Base-by-base conservation (phyloP, 2,329 filamentous ascomycete species). In the Botrytis squamosa region DNA sequence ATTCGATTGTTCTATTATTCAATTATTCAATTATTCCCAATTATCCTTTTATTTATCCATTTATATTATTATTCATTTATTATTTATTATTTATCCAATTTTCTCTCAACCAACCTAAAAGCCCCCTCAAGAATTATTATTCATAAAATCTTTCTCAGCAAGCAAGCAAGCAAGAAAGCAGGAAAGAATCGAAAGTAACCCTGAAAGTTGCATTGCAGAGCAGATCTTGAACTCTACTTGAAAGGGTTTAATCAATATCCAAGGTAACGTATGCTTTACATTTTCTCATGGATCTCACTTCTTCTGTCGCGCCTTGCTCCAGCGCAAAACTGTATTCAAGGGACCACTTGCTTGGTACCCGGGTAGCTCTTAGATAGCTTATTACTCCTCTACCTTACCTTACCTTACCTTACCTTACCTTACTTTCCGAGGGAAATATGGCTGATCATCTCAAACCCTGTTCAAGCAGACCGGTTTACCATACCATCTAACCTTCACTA, bases 361-460 rank as follows among this genome's bases (percentile, higher is more conserved):
- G 25, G 67, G 67, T 70, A 59, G 38, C 38, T 70, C 22, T 38
- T 60, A 38, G 42, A 52, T 71, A 66, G 46, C 46, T 55, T 40
- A 29, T 49, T 16, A 40, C 59, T 40, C 16, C 22, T 29, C n/a
- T 57, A 57, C 52, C 25, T 67, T 67, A 66, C 49, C 40, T 42
- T 29, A 29, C n/a, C n/a, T n/a, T n/a, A n/a, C 29, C 29, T 40
- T 40, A 40, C 38, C 38, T 42, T 55, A 55, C 52, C 25, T 67
- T 67, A 66, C 49, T 38, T 44, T 38, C 38, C 33, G 46, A 49
- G 14, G 40, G 49, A 49, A 67, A 55, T 36, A 67, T 72, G 49
- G 70, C 70, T 72, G 29, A 72, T 68, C 70, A 68, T 72, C 42
- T 22, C 40, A 68, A 68, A 77, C 68, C 44, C 59, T 70, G 69